A percentile compares a stretch with the other conserved stretches of the same genome.
Evolutionary conservation across 2,329 filamentous ascomycete species (phyloP).

Genomic region (Thielaviopsis punctulata): DNA sequence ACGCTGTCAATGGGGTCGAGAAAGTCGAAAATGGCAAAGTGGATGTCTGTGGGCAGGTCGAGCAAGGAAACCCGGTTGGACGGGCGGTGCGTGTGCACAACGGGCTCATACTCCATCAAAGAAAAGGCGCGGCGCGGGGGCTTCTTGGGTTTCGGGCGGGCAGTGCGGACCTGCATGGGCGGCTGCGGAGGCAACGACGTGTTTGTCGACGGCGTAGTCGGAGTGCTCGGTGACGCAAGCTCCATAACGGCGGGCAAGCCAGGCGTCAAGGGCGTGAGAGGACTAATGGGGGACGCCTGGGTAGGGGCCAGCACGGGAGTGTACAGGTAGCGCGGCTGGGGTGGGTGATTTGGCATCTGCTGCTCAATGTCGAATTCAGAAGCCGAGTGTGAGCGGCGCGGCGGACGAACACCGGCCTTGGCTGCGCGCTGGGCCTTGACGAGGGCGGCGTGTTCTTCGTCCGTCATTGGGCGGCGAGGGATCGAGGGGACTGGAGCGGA

Average conservation of each 20-base stretch:
- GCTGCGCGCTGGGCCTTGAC: neutral
- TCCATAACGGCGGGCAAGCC: neutral
- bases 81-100: constrained; percentile 30
- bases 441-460: neutral
- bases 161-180: neutral
- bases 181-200: constrained; percentile 18
- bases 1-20: constrained; percentile 48
- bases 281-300: neutral
- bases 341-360: constrained; percentile 4
- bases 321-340: constrained; percentile 3
- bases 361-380: constrained; percentile 6
- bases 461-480: neutral
- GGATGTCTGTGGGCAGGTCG: constrained; percentile 40
- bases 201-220: constrained; percentile 9
- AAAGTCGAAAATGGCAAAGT: constrained; percentile 42
- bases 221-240: neutral
- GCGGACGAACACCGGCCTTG: constrained; percentile 3
- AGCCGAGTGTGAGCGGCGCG: constrained; percentile 11
- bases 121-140: constrained; percentile 40
- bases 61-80: constrained; percentile 29
- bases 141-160: constrained; percentile 10
- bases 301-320: constrained; percentile 1
- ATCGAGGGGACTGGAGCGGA: neutral
- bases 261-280: neutral
- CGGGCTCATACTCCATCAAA: constrained; percentile 41